Conservation (phyloP, 148 eudicot species). For the Rhododendron vialii region DNA sequence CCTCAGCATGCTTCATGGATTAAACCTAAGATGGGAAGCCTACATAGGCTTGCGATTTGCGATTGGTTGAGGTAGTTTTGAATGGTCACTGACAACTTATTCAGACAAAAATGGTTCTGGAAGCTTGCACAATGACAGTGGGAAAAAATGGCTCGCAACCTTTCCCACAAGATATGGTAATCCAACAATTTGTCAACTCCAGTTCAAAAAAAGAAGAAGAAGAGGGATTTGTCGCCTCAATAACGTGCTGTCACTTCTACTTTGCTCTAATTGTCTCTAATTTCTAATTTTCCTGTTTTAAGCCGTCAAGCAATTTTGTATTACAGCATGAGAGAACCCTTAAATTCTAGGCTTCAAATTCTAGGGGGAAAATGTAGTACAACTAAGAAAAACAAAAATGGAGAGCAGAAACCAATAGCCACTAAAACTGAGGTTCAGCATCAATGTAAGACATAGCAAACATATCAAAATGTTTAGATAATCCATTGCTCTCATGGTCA, state of each 20-base stretch:
- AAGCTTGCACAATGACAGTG: not conserved
- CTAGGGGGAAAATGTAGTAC: no score
- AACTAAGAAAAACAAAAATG: no score
- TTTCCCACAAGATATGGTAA: not conserved
- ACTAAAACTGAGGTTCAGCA: not conserved
- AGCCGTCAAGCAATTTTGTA: no score
- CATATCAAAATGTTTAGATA: not conserved
- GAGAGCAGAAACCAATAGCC: not conserved
- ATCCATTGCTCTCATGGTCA: not conserved
- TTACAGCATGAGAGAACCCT: no score
- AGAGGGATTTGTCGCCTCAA: not conserved
- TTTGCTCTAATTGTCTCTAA: no score
- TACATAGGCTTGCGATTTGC: not conserved
- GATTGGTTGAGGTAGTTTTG: not conserved
- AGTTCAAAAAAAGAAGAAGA: not conserved
- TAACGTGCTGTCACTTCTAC: not conserved
- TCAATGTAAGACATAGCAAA: no score
- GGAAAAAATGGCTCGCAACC: not conserved
- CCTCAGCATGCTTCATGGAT: not conserved
- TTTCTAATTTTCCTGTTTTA: no score
- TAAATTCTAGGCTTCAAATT: no score
- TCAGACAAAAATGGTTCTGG: not conserved
- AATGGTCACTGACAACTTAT: not conserved
- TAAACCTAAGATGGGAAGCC: not conserved
- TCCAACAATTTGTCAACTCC: not conserved